Evolutionary conservation across 441 rosid species (phyloP).

Genomic region (Jatropha multifida): DNA sequence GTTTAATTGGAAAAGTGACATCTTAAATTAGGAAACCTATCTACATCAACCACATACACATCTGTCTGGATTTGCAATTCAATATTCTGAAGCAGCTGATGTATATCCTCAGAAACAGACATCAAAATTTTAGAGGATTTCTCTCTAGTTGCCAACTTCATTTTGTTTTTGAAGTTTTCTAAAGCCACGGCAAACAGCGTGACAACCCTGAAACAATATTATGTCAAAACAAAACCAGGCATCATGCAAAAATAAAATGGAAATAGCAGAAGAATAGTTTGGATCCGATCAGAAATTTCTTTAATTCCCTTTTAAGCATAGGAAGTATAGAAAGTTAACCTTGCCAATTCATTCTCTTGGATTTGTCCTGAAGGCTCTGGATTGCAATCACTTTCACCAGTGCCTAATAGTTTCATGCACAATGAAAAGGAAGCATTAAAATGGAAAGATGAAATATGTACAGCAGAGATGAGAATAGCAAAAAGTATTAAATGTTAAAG

Average conservation of each 20-base stretch:
- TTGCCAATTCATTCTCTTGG: slow-evolving; percentile 62
- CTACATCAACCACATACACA: slow-evolving; percentile 49
- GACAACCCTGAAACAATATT: slow-evolving; percentile 59
- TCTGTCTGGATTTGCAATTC: slow-evolving; percentile 70
- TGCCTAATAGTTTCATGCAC: slow-evolving; percentile 40
- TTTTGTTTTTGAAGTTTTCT: slow-evolving; percentile 60
- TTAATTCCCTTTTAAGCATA: background rate
- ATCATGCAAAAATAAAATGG: slow-evolving; percentile 24
- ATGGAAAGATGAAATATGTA: slow-evolving; percentile 15
- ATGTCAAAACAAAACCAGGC: slow-evolving; percentile 24
- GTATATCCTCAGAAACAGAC: slow-evolving; percentile 69
- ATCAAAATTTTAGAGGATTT: slow-evolving; percentile 72
- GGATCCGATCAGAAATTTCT: slow-evolving; percentile 1
- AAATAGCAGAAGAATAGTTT: slow-evolving; percentile 17
- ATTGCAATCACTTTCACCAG: slow-evolving; percentile 39
- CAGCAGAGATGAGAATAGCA: slow-evolving; percentile 18
- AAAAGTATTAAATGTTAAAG: slow-evolving; percentile 19
- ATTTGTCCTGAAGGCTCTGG: slow-evolving; percentile 45
- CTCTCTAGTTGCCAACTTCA: slow-evolving; percentile 58
- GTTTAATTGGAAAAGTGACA: slow-evolving; percentile 15
- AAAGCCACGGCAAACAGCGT: slow-evolving; percentile 59
- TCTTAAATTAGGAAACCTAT: slow-evolving; percentile 20
- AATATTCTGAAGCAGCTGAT: slow-evolving; percentile 52
- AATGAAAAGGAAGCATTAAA: slow-evolving; percentile 19
- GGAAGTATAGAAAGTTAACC: slow-evolving; percentile 36